Base-by-base conservation (phyloP, 2,329 filamentous ascomycete genomes). In the Harringtonia lauricola region DNA sequence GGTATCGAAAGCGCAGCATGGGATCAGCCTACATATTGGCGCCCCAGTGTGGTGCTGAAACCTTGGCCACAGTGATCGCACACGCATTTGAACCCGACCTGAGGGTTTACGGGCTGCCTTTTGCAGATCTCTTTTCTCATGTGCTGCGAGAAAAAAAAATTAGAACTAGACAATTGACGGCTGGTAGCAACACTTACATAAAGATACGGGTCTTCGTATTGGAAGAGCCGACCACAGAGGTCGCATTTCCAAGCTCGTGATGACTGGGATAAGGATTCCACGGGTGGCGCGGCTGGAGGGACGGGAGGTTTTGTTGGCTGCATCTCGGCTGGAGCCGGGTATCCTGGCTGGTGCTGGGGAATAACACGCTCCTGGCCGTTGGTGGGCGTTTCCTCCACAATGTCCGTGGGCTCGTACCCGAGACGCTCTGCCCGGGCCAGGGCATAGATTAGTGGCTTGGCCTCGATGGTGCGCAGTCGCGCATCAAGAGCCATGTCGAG, bases 351-450 rank as follows among this genome's bases (percentile, higher is more conserved):
- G 5, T 41, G 44, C 24, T 45, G 42, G 2, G 54, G 53, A 3
- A 68, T 61, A 17, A 67, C 62, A 22, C 56, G 59, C 47, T 69
- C 66, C 28, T 56, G 52, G 24, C 57, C 38, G 47, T 58, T 59
- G 45, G 66, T 61, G 24, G 52, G 47, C 18, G 56, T 33, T 17
- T 70, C 66, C 28, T 69, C 64, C 13, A 74, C 59, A 3, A 72
- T 60, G 43, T 78, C 74, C 28, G 61, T 58, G 0, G 62, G 59
- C 40, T 75, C 67, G 44, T 78, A 79, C 2, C 75, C 75, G 0
- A 79, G 64, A 3, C 75, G 70, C 51, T 76, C 71, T 2, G 74
- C 72, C 30, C 67, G 63, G 2, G 74, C 74, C 18, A 79, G 63
- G 14, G 72, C 70, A 45, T 77, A 76, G 42, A 79, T 69, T 3